Evolutionary conservation across 2,329 filamentous ascomycete genomes (phyloP), one percentile per base, ranked within the genome.

Genomic region (Hymenoscyphus scutula): DNA sequence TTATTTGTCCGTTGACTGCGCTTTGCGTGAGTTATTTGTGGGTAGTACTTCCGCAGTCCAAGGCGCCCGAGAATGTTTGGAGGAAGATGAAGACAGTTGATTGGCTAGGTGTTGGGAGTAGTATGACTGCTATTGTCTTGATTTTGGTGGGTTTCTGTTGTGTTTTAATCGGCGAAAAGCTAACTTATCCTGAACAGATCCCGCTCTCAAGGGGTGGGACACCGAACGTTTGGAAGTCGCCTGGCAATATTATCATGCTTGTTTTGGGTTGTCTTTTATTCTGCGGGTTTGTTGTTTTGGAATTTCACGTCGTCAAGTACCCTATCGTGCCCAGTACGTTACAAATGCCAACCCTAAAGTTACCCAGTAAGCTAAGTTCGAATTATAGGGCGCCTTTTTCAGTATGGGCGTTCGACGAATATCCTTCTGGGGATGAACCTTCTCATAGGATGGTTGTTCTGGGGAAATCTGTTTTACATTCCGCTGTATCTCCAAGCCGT

Each of bases 281-380:
- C 45, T 23, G 45, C 13, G 45, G 19, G 11, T 51, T 51, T 10
- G 10, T 51, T 13, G 19, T 19, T 25, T 19, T 51, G 19, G 45
- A 51, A 27, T 25, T 51, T 25, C n/a, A 23, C 19, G 45, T 51
- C 8, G 45, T 51, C 19, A 51, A 51, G 19, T 51, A 25, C 10
- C 45, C 45, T 25, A 51, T 51, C 10, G 45, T 51, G 19, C 45
- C 45, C 1, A 51, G 45, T 61, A 71, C 1, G 60, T 69, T 23
- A 72, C 74, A 0, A 85, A 85, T 65, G 53, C 83, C 0, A 66
- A 83, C 10, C 75, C 81, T 41, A 83, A 86, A 66, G 58, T 29
- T 29, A 51, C n/a, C 1, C 11, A 27, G 27, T 3, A 23, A 56
- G 19, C 17, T 56, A 34, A 51, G 32, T 15, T 7, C 3, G 3